These are phyloP conservation scores for Colletotrichum chlorophyti DNA, from an alignment of 2,329 filamentous ascomycete species.

Conservation along the genomic window DNA sequence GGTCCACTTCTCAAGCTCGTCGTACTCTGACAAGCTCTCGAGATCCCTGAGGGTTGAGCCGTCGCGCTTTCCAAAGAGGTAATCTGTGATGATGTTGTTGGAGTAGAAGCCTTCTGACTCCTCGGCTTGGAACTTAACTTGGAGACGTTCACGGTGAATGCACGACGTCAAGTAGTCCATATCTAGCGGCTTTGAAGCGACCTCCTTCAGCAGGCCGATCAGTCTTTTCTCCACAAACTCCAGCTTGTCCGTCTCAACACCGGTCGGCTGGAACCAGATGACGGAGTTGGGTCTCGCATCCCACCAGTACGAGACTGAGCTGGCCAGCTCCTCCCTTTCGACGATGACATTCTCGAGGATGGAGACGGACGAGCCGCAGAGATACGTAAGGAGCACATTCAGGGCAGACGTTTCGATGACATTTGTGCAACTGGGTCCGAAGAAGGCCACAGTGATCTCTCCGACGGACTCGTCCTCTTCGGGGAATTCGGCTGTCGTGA, in stretches of 20 bases:
- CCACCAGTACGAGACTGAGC: constrained; percentile 80
- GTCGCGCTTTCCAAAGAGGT: constrained; percentile 86
- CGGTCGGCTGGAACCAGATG: constrained; percentile 85
- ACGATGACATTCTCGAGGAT: constrained; percentile 91
- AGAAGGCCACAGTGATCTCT: constrained; percentile 84
- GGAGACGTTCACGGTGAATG: constrained; percentile 79
- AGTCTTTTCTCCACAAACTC: constrained; percentile 84
- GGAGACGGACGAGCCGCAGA: constrained; percentile 92
- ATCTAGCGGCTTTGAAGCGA: constrained; percentile 80
- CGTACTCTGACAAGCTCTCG: constrained; percentile 63
- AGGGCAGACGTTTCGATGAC: constrained; percentile 73
- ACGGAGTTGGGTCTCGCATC: constrained; percentile 83
- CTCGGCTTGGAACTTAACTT: constrained; percentile 85
- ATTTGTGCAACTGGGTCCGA: constrained; percentile 84
- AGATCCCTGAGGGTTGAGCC: constrained; percentile 76
- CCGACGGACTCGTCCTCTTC: constrained; percentile 96
- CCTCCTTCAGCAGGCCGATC: constrained; percentile 82
- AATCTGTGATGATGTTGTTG: constrained; percentile 87
- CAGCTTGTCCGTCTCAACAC: constrained; percentile 87
- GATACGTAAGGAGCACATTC: constrained; percentile 81
- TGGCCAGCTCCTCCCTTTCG: constrained; percentile 90
- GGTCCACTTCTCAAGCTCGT: constrained; percentile 78
- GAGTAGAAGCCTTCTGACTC: constrained; percentile 82
- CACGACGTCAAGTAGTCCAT: constrained; percentile 92
- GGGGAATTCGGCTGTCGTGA: constrained; percentile 87